These are phyloP conservation scores for Entomortierella lignicola DNA, from an alignment of 192 early-diverging fungal genomes.

Conservation along the genomic window DNA sequence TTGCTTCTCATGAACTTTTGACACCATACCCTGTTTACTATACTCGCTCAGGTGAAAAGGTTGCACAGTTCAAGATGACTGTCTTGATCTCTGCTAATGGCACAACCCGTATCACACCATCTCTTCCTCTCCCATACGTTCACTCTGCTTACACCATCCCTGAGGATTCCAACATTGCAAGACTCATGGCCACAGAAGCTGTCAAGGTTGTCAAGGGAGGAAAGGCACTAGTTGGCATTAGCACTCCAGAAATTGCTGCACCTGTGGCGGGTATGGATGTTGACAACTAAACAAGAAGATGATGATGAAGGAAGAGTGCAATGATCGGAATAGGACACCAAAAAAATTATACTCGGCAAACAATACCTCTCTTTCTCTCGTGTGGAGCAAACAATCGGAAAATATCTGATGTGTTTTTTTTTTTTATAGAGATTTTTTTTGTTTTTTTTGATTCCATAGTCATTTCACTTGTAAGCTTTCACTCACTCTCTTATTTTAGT, in stretches of 20 bases:
- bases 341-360: background rate
- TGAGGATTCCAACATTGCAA: slow-evolving; percentile 47
- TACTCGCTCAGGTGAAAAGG: slow-evolving; percentile 60
- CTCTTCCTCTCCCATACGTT: slow-evolving; percentile 79
- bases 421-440: background rate
- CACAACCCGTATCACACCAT: slow-evolving; percentile 73
- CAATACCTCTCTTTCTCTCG: background rate
- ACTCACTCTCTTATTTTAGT: background rate
- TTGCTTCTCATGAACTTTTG: slow-evolving; percentile 71
- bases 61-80: slow-evolving; percentile 83
- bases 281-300: slow-evolving; percentile 36
- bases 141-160: slow-evolving; percentile 74
- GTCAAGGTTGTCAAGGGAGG: slow-evolving; percentile 50
- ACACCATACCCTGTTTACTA: slow-evolving; percentile 72
- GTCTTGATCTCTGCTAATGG: slow-evolving; percentile 70
- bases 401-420: background rate
- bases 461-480: background rate
- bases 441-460: background rate
- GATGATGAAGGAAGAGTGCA: background rate
- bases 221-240: slow-evolving; percentile 43
- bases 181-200: slow-evolving; percentile 47
- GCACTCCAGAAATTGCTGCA: slow-evolving; percentile 39
- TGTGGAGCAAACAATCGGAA: background rate
- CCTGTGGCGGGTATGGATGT: slow-evolving; percentile 50
- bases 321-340: background rate